Conservation (phyloP, 2,329 filamentous ascomycete genomes). For the Pseudocercospora cruenta region DNA sequence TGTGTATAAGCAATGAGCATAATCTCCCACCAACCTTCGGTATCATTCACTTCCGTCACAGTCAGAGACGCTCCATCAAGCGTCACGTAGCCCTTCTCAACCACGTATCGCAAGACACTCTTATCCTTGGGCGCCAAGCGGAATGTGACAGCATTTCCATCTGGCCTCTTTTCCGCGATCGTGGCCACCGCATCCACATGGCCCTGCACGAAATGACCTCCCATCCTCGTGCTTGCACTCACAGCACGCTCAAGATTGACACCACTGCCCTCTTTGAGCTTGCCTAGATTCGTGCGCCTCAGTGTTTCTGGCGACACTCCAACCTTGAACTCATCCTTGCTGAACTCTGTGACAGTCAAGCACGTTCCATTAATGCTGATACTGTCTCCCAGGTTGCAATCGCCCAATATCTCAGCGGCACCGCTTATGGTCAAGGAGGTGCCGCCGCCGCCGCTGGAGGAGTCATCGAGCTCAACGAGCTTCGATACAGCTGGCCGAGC, state of each 20-base stretch:
- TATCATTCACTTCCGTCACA: conserved; percentile 82
- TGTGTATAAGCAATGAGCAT: conserved; percentile 98
- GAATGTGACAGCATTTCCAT: conserved; percentile 90
- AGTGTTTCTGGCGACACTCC: conserved; percentile 95
- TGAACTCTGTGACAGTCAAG: conserved; percentile 82
- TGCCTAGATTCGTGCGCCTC: conserved; percentile 90
- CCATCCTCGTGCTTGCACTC: conserved; percentile 89
- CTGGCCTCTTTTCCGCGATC: conserved; percentile 71
- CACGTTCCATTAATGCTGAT: conserved; percentile 96
- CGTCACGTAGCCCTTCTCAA: conserved; percentile 95
- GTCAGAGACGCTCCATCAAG: conserved; percentile 95
- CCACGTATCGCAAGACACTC: conserved; percentile 78
- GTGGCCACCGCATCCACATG: conserved; percentile 90
- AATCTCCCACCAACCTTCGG: conserved; percentile 86
- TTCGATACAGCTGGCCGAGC: conserved; percentile 72
- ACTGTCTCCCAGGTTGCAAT: conserved; percentile 86
- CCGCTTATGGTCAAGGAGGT: conserved; percentile 87
- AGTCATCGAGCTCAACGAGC: conserved; percentile 77
- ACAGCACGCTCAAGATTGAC: conserved; percentile 97
- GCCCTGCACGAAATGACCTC: conserved; percentile 96
- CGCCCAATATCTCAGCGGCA: conserved; percentile 73
- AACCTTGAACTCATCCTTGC: conserved; percentile 73
- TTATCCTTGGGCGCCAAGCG: conserved; percentile 73
- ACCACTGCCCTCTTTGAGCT: conserved; percentile 63
- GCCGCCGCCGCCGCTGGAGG: conserved; percentile 71